Evolutionary conservation across 2,329 filamentous ascomycete species (phyloP).

Genomic region (Dothistroma septosporum): DNA sequence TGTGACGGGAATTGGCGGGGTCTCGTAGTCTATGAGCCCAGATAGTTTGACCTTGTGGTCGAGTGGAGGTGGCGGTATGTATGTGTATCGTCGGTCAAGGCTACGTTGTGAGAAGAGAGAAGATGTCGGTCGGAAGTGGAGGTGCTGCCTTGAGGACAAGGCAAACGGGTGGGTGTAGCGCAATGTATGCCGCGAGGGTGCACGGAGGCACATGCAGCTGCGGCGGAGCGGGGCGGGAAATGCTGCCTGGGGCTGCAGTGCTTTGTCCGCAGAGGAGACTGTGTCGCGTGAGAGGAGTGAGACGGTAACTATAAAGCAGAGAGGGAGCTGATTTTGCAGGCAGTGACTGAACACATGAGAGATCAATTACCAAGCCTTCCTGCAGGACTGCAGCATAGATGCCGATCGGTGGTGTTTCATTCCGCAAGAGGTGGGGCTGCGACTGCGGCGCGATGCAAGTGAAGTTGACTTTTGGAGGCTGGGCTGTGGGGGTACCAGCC

Average conservation of each 20-base stretch:
- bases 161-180: not conserved
- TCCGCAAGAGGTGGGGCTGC: not conserved
- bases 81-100: not conserved
- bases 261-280: not conserved
- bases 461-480: not conserved
- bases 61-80: not conserved
- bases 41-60: constrained; percentile 3
- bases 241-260: not conserved
- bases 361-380: constrained; percentile 12
- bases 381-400: not conserved
- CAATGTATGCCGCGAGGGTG: not conserved
- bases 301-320: not conserved
- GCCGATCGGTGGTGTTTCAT: not conserved
- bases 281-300: not conserved
- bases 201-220: not conserved
- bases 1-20: constrained; percentile 6
- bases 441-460: not conserved
- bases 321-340: not conserved
- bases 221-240: not conserved
- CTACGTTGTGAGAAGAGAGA: not conserved
- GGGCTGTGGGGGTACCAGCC: not conserved
- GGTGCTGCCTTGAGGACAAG: not conserved
- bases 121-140: not conserved
- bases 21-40: constrained; percentile 18
- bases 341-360: not conserved